A percentile compares a stretch with the other conserved stretches of the same genome.
Conservation (phyloP, 164 flowering plant genomes). For the Dillenia suffruticosa region DNA sequence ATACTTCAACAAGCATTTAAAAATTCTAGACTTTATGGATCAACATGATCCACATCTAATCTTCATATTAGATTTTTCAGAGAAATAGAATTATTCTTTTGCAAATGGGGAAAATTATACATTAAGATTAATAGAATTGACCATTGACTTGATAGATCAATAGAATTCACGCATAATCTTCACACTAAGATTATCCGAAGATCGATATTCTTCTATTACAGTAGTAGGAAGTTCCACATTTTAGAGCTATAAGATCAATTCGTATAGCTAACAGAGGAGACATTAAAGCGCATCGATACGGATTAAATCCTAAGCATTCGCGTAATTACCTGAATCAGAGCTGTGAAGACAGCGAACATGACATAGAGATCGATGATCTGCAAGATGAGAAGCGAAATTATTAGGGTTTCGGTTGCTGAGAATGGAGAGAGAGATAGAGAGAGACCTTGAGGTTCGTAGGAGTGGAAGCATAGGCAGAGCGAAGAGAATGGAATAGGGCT, state of each 20-base stretch:
- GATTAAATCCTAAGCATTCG: not conserved
- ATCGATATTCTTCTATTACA: not conserved
- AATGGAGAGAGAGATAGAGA: slow-evolving; percentile 12
- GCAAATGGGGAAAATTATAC: too few relatives aligned
- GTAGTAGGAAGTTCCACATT: not conserved
- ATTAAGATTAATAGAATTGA: too few relatives aligned
- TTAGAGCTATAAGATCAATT: not conserved
- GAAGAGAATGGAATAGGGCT: slow-evolving; percentile 60
- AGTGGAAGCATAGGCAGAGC: slow-evolving; percentile 67
- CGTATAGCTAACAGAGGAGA: not conserved
- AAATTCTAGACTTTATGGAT: too few relatives aligned
- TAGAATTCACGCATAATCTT: not conserved
- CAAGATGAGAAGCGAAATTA: not conserved
- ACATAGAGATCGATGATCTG: slow-evolving; percentile 92
- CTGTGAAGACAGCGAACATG: slow-evolving; percentile 64
- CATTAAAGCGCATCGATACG: not conserved
- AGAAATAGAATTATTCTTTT: too few relatives aligned
- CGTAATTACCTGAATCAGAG: slow-evolving; percentile 65
- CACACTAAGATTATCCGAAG: not conserved
- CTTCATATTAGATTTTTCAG: too few relatives aligned
- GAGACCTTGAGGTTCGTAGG: slow-evolving; percentile 74
- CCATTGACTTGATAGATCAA: too few relatives aligned
- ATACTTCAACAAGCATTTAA: too few relatives aligned
- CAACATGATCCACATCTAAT: too few relatives aligned
- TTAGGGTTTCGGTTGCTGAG: slow-evolving; percentile 1